phyloP scores from a whole-genome alignment of 805 yeast genomes.

The Sugiyamaella floridensis region DNA sequence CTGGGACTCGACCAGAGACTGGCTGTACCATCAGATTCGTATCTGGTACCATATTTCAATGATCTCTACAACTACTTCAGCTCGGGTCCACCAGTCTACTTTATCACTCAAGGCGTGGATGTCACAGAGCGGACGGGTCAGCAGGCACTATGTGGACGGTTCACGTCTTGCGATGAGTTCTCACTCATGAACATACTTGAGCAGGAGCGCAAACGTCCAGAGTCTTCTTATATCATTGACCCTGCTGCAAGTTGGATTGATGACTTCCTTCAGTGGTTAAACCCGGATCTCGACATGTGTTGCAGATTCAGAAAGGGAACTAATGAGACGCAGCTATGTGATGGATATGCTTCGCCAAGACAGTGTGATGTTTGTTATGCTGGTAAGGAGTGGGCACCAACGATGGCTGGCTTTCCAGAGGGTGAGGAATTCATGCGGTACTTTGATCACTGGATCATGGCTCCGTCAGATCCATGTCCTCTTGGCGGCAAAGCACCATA shows the following conservation, averaged over 20 bases:
- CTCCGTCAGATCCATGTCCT: conserved; percentile 88
- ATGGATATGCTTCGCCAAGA: conserved; percentile 59
- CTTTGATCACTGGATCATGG: conserved; percentile 72
- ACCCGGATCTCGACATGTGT: conserved; percentile 81
- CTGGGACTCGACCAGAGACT: conserved; percentile 85
- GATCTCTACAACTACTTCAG: conserved; percentile 66
- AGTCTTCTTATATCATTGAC: conserved; percentile 59
- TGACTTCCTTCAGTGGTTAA: conserved; percentile 79
- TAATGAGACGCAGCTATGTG: conserved; percentile 50
- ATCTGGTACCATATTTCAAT: conserved; percentile 71
- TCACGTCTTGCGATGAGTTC: conserved; percentile 70
- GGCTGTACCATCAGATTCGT: conserved; percentile 80
- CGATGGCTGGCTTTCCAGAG: conserved; percentile 80
- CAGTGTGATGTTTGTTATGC: conserved; percentile 69
- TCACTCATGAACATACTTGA: conserved; percentile 78
- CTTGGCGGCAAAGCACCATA: conserved; percentile 95
- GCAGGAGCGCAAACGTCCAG: conserved; percentile 68
- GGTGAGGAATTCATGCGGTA: conserved; percentile 63
- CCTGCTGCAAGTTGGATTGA: conserved; percentile 93
- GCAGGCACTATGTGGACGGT: conserved; percentile 76
- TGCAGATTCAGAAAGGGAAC: conserved; percentile 59
- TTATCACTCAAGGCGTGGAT: conserved; percentile 66
- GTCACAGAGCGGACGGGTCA: conserved; percentile 58
- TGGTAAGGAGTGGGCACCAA: conserved; percentile 56
- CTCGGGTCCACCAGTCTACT: conserved; percentile 89